phyloP scores from a whole-genome alignment of 768 basidiomycete species.

The Mycena galopus region DNA sequence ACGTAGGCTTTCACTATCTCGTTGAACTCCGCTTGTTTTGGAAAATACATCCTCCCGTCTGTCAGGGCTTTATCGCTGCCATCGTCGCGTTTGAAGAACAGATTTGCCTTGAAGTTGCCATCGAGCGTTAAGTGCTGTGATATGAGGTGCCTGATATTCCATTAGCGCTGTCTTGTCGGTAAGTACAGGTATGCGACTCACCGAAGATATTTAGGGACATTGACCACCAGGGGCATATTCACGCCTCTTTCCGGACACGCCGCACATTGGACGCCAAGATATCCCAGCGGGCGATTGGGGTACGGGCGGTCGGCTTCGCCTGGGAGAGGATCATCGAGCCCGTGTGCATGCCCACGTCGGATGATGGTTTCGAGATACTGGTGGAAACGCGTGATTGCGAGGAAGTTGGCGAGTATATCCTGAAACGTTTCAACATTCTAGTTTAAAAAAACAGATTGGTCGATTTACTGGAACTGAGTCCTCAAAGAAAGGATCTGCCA shows the following conservation, averaged over 20 bases:
- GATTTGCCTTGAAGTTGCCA: too few relatives aligned
- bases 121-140: conserved; percentile 1
- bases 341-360: conserved; percentile 14
- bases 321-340: conserved; percentile 12
- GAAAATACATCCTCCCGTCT: too few relatives aligned
- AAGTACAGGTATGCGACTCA: not conserved
- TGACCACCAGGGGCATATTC: too few relatives aligned
- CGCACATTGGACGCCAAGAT: conserved; percentile 7
- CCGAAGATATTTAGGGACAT: conserved; percentile 15
- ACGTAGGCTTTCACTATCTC: not conserved
- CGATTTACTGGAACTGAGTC: conserved; percentile 20
- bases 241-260: conserved; percentile 24
- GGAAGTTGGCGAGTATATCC: conserved; percentile 24
- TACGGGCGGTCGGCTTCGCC: conserved; percentile 19
- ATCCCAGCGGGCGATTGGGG: conserved; percentile 12
- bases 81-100: too few relatives aligned
- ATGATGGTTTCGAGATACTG: conserved; percentile 14
- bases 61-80: too few relatives aligned
- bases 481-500: conserved; percentile 25
- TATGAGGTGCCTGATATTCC: conserved; percentile 2
- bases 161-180: not conserved
- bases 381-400: conserved; percentile 10
- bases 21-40: conserved; percentile 5
- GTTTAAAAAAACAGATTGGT: not conserved
- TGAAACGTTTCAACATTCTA: not conserved